Conservation (phyloP, 495 filamentous ascomycete genomes). For the Penicillium argentinense region DNA sequence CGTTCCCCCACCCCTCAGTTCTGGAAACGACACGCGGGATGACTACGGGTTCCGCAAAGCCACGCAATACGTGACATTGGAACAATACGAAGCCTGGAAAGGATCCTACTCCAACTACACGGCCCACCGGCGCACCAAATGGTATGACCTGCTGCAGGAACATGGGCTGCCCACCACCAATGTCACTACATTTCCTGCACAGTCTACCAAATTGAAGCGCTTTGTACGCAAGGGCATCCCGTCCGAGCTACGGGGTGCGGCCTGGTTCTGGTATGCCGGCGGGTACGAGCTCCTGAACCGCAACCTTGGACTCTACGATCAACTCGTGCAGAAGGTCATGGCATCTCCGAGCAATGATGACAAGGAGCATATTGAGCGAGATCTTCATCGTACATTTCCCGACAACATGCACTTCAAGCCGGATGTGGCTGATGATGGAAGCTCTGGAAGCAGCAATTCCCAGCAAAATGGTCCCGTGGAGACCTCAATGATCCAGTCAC, state of each 20-base stretch:
- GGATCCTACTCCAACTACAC: conserved; percentile 66
- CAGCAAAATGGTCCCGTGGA: conserved; percentile 52
- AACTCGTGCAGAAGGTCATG: conserved; percentile 63
- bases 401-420: conserved; percentile 93
- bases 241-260: conserved; percentile 84
- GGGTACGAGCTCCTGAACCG: conserved; percentile 74
- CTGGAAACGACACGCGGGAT: conserved; percentile 56
- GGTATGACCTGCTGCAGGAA: conserved; percentile 73
- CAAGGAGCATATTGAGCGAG: conserved; percentile 89
- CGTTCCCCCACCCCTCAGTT: conserved; percentile 36
- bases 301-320: conserved; percentile 70
- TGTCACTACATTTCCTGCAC: conserved; percentile 76
- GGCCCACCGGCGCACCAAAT: conserved; percentile 72
- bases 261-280: conserved; percentile 98
- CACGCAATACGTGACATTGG: conserved; percentile 71
- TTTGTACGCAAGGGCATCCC: conserved; percentile 96
- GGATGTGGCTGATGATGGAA: conserved; percentile 40
- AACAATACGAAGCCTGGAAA: conserved; percentile 84
- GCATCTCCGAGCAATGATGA: conserved; percentile 65
- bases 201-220: conserved; percentile 77
- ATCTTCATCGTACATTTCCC: conserved; percentile 92
- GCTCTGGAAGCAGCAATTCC: conserved; percentile 31
- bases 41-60: conserved; percentile 90
- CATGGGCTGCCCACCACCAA: conserved; percentile 68
- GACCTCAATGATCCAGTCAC: conserved; percentile 72